Evolutionary conservation across 306 rosid genomes (phyloP).

Genomic region (Morella rubra): DNA sequence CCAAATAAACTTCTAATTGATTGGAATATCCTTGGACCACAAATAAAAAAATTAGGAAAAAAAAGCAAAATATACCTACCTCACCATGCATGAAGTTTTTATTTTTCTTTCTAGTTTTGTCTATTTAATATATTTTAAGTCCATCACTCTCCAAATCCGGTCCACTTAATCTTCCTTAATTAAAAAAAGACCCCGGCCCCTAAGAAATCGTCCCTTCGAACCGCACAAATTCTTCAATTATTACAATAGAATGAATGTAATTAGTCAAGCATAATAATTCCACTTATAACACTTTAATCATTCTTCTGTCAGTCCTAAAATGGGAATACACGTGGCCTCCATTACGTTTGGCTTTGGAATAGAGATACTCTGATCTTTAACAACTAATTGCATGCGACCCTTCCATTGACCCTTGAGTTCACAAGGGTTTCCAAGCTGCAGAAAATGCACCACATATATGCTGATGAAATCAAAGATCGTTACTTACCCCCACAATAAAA

Average conservation of each 20-base stretch:
- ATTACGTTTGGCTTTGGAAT: not conserved
- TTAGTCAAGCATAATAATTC: not conserved
- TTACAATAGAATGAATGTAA: not conserved
- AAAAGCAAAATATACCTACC: too few species aligned
- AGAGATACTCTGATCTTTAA: not conserved
- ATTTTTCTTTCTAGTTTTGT: not conserved
- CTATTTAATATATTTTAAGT: not conserved
- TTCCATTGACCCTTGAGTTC: not conserved
- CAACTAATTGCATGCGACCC: not conserved
- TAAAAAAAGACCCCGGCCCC: not conserved
- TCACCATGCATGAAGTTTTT: not conserved
- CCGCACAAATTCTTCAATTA: too few species aligned
- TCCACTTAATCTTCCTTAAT: not conserved
- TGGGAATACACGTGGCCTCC: constrained; percentile 31
- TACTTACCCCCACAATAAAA: too few species aligned
- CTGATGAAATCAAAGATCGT: too few species aligned
- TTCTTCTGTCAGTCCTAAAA: not conserved
- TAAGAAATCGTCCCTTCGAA: not conserved
- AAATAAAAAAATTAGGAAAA: too few species aligned
- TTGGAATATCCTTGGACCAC: too few species aligned
- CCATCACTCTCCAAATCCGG: constrained; percentile 10
- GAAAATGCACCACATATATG: too few species aligned
- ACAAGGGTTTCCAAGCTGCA: too few species aligned
- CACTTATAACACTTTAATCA: not conserved
- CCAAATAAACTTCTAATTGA: too few species aligned